Evolutionary conservation across 345 rosid species (phyloP).

Genomic region (Psidium guajava): DNA sequence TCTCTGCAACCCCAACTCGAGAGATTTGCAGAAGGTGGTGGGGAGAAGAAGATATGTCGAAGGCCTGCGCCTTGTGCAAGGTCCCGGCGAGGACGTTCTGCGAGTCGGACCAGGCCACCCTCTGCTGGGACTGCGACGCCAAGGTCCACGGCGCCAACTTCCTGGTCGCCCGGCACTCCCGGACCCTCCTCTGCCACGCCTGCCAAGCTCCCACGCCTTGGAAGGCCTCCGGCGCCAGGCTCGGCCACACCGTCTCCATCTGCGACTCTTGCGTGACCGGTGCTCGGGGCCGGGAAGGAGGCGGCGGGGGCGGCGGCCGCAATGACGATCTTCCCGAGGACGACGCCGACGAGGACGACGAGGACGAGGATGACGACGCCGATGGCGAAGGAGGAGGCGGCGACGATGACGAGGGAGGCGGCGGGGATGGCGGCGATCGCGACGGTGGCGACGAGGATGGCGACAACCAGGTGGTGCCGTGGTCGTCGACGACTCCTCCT

Average conservation of each 20-base stretch:
- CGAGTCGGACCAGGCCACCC: constrained; percentile 57
- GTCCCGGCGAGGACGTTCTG: constrained; percentile 42
- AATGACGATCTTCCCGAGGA: constrained; percentile 4
- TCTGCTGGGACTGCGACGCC: constrained; percentile 68
- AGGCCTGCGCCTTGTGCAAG: constrained; percentile 51
- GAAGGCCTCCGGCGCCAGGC: constrained; percentile 49
- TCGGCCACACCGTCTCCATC: constrained; percentile 41
- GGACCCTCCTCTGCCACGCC: constrained; percentile 42
- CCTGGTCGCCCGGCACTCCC: constrained; percentile 54
- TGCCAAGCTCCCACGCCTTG: constrained; percentile 47
- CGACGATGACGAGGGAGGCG: not conserved
- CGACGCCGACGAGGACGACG: not conserved
- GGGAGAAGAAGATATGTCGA: constrained; percentile 14
- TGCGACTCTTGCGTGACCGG: constrained; percentile 27
- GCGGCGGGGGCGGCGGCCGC: constrained; percentile 4
- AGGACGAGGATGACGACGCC: no score
- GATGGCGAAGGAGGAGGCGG: constrained; percentile 1
- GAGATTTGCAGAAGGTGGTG: not conserved
- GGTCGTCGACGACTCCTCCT: constrained; percentile 23
- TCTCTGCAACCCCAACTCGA: not conserved
- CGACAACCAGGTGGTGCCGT: constrained; percentile 54
- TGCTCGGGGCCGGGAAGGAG: constrained; percentile 2
- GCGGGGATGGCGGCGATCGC: not conserved
- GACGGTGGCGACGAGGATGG: constrained; percentile 12
- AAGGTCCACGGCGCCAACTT: constrained; percentile 70